Percentiles rank a stretch among this genome's conserved stretches.
Evolutionary conservation across 441 rosid species (phyloP).

Genomic region (Corymbia calophylla): DNA sequence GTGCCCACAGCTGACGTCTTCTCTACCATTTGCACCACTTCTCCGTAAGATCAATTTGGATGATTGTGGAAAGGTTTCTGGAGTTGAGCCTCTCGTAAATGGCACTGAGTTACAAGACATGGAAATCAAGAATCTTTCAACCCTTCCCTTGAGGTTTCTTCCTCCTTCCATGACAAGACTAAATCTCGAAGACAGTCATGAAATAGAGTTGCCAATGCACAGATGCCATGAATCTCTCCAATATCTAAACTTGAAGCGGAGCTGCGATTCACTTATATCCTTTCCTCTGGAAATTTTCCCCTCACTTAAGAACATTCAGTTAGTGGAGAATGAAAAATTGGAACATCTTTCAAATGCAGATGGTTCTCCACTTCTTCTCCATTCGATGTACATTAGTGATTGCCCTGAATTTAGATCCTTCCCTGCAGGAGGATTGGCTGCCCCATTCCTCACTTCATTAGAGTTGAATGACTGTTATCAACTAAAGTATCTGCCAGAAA

Average conservation of each 20-base stretch:
- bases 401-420: conserved; percentile 27
- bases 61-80: conserved; percentile 4
- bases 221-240: conserved; percentile 13
- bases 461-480: neutral
- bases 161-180: conserved; percentile 18
- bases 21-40: conserved; percentile 5
- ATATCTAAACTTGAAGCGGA: conserved; percentile 3
- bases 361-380: conserved; percentile 1
- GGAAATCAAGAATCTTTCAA: neutral
- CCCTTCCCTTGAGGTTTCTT: neutral
- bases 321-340: conserved; percentile 27
- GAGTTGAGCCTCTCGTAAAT: conserved; percentile 2
- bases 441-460: neutral
- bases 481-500: neutral
- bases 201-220: conserved; percentile 12
- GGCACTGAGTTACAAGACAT: conserved; percentile 2
- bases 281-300: conserved; percentile 26
- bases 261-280: conserved; percentile 6
- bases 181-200: conserved; percentile 8
- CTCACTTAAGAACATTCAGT: conserved; percentile 19
- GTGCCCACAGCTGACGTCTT: neutral
- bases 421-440: conserved; percentile 23
- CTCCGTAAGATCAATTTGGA: neutral
- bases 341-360: conserved; percentile 17
- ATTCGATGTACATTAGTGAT: conserved; percentile 14